Evolutionary conservation across 116 monocot species (phyloP), one percentile per base, ranked within the genome.

Genomic region (Iris pallida): DNA sequence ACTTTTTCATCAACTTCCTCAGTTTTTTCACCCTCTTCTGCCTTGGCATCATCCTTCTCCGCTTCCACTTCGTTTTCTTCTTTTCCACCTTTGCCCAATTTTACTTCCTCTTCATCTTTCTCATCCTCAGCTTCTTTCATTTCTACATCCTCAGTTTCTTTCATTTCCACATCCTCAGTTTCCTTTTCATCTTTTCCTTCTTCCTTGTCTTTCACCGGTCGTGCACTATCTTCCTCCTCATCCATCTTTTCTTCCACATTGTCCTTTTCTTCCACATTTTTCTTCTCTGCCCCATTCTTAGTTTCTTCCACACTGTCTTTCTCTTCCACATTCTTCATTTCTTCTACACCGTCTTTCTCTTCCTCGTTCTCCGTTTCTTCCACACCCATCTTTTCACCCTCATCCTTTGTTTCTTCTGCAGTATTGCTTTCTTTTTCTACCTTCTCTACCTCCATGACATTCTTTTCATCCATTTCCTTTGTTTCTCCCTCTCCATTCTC

Each of bases 121-220:
- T 52, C 52, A 52, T 52, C 52, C 42, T 66, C 51, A 42, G 45
- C 47, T 66, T 57, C 55, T 44, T 20, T 55, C 5, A 5, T n/a
- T 19, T 65, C 43, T 6, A 19, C 11, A 18, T 46, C 51, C 41
- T 58, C 74, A 30, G 44, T 14, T 20, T 58, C 66, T 53, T 62
- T 30, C 20, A 46, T 76, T 55, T 56, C 60, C 41, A 45, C 20
- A 45, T 74, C 57, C 16, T 53, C 53, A 4, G 51, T 16, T 11
- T 62, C n/a, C 16, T 16, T 55, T 61, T 63, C 53, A n/a, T 30
- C 30, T 49, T 42, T 41, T 19, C 19, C 40, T 30, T 52, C 66
- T 42, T 53, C 68, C 51, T 68, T 61, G 14, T 76, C 62, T 63
- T 76, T 58, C 7, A 3, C 64, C 53, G 20, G 6, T 12, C 48